Evolutionary conservation across 768 basidiomycete species (phyloP), one percentile per base, ranked within the genome.

Genomic region (Rhizopogon vesiculosus): DNA sequence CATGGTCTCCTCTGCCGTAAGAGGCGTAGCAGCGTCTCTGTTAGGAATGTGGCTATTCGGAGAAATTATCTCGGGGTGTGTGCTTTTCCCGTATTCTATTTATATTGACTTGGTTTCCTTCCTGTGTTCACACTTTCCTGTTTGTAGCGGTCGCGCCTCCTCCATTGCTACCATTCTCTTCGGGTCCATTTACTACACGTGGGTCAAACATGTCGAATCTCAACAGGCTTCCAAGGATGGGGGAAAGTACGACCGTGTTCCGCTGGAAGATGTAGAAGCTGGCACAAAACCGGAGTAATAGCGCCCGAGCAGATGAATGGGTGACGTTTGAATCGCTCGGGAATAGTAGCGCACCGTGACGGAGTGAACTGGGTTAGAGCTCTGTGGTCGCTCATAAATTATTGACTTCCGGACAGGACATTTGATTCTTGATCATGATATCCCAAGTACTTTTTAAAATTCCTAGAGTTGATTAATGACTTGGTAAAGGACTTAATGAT

Each of bases 1-100:
- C 70, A 98, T 98, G 95, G 76, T 97, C 28, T 95, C 93, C 3
- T 93, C 93, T 10, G 95, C 96, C 18, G 92, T 96, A 4, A 89
- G 95, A 53, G 94, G 96, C 16, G 95, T 98, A 28, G 85, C 93
- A 1, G 91, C 88, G n/a, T 91, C 93, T 5, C 67, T 95, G 44
- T 76, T 97, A 13, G 91, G 86, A 22, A 78, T 89, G 69, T 89
- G 81, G 83, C 59, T 92, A 18, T 97, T 97, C 73, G 67, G 75
- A 28, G 95, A 98, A 48, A 66, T 91, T 56, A 83, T 98, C 61
- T 88, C 90, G 4, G 77, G 72, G 92, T 89, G 69, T 67, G 87
- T 79, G 5, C 43, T 41, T 44, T 45, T 19, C 41, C 19, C 12
- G 42, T 38, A 42, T 48, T 29, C 33, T 43, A 12, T 38, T n/a